Conservation (phyloP, 805 yeast species). For the Teunomyces funiuensis region DNA sequence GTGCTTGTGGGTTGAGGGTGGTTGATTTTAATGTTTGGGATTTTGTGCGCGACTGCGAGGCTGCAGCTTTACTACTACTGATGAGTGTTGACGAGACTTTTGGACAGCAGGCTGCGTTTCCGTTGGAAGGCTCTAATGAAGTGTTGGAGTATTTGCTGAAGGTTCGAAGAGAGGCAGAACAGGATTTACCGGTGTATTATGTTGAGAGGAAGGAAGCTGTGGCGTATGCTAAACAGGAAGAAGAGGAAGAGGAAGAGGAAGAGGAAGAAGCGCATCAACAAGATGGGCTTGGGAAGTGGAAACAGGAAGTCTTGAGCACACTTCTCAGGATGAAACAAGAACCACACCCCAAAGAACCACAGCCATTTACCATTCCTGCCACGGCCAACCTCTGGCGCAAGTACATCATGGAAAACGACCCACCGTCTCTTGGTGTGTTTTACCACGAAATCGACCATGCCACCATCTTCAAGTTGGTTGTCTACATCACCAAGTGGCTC, state of each 20-base stretch:
- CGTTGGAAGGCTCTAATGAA: constrained; percentile 11
- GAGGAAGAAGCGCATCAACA: constrained; percentile 3
- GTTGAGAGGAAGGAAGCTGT: not conserved
- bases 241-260: constrained; percentile 5
- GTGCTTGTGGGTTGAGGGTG: constrained; percentile 2
- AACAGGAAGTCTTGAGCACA: not conserved
- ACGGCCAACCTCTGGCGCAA: constrained; percentile 34
- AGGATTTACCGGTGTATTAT: constrained; percentile 17
- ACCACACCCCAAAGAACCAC: not conserved
- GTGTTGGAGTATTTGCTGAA: constrained; percentile 25
- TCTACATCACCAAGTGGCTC: constrained; percentile 39
- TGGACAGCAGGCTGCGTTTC: constrained; percentile 33
- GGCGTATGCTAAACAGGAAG: not conserved
- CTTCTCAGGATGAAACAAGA: not conserved
- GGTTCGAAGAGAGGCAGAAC: constrained; percentile 34
- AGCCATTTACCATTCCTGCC: constrained; percentile 16
- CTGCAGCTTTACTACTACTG: not conserved
- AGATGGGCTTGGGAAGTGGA: not conserved
- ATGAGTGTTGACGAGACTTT: constrained; percentile 21
- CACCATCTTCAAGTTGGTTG: constrained; percentile 33
- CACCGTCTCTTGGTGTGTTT: constrained; percentile 26
- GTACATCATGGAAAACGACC: constrained; percentile 24
- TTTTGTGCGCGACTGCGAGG: not conserved
- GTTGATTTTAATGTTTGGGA: not conserved
- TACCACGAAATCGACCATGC: constrained; percentile 26